Conservation (phyloP, 2,329 filamentous ascomycete species). For the Hypomyces perniciosus region DNA sequence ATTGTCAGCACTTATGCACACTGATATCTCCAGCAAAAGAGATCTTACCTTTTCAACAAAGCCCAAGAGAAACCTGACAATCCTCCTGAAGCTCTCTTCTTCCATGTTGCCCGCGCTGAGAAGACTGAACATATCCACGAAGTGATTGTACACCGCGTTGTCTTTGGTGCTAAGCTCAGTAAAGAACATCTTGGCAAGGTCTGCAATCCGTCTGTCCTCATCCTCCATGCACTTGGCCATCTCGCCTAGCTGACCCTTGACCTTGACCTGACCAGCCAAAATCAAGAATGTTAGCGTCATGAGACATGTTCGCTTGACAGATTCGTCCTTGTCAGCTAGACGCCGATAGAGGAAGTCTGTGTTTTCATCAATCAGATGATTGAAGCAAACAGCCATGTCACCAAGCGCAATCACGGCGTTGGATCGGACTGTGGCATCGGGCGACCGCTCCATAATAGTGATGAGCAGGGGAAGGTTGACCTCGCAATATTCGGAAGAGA, state of each 20-base stretch:
- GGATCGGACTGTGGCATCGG: constrained; percentile 85
- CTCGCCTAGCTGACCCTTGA: constrained; percentile 95
- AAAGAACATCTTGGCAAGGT: constrained; percentile 97
- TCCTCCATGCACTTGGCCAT: constrained; percentile 99
- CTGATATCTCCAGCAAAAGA: background rate
- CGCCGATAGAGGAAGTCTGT: constrained; percentile 96
- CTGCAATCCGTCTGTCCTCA: constrained; percentile 86
- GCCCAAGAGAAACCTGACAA: constrained; percentile 86
- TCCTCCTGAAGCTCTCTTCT: constrained; percentile 78
- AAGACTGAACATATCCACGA: constrained; percentile 97
- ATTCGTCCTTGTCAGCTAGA: constrained; percentile 79
- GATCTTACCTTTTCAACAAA: constrained; percentile 89
- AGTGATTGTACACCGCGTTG: constrained; percentile 98
- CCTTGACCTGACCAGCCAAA: constrained; percentile 94
- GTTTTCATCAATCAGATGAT: constrained; percentile 98
- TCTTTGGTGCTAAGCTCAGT: constrained; percentile 96
- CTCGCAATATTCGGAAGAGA: constrained; percentile 94
- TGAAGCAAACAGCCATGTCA: constrained; percentile 99
- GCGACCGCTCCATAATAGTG: constrained; percentile 93
- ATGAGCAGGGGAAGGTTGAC: constrained; percentile 87
- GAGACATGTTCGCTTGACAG: constrained; percentile 92
- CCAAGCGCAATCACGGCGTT: constrained; percentile 96
- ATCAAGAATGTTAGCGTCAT: constrained; percentile 99
- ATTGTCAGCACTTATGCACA: background rate
- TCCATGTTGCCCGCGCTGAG: constrained; percentile 78